Evolutionary conservation across 2,329 filamentous ascomycete species (phyloP), one percentile per base, ranked within the genome.

Genomic region (Claviceps sp.): DNA sequence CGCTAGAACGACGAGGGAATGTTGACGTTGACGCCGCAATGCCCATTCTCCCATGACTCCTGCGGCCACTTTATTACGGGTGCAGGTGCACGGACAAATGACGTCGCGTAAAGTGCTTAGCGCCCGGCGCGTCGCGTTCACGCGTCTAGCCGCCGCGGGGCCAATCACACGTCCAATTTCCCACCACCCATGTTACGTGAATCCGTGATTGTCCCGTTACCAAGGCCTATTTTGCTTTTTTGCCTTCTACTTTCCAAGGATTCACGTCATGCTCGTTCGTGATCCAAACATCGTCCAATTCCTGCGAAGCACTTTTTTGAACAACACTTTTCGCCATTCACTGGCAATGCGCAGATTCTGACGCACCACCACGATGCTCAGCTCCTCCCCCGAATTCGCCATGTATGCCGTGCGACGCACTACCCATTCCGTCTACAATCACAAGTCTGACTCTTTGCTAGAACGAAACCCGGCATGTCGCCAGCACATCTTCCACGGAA

Each of bases 381-480:
- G 34, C 18, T 38, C 61, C 2, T 61, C 62, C 8, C 59, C 60
- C n/a, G 61, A 65, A n/a, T 64, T 61, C 56, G 55, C 61, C 42
- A 63, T 65, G 63, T 62, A 50, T 5, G 57, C 13, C 34, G 11
- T 24, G 24, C 11, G 16, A 34, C 9, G 30, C 30, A 11, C 30
- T 34, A 11, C 30, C 9, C 9, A 34, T 34, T 4, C 30, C 30
- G 30, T 34, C 9, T 34, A 34, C 9, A 34, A 34, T 34, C 30
- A 34, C 3, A 11, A 34, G 30, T 34, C 30, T 34, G 30, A 34
- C 30, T 34, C 30, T 34, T 34, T 13, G 5, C 24, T 20, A 69
- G 67, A 63, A 64, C 63, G n/a, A 64, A 65, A 50, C 58, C 55
- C 6, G 57, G 59, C 51, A 57, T 63, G 55, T 38, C 53, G 41